Evolutionary conservation across 805 yeast species (phyloP), one percentile per base, ranked within the genome.

Genomic region (Lipomyces chichibuensis): DNA sequence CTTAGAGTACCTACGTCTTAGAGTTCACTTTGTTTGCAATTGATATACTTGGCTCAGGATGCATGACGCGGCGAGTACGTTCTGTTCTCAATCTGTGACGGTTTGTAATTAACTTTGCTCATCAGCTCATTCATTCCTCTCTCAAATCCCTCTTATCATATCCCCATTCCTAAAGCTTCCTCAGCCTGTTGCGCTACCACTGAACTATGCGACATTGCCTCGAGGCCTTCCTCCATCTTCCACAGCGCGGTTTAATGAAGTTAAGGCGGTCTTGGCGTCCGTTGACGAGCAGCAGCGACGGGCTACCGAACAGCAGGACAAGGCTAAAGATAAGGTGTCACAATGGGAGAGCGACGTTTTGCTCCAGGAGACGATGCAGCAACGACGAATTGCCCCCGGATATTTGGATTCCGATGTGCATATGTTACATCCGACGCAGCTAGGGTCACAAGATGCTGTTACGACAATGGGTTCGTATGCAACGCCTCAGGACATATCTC

Each of bases 131-230:
- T 80, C 84, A 0, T 67, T 83, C 14, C 77, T 86, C 5, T 78
- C 82, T 46, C 86, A 85, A 67, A 82, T 87, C 0, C 89, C 90
- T 0, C 79, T 87, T 52, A 82, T 85, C 17, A 78, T 83, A 51
- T 84, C 86, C 65, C 88, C 87, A 2, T 77, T 78, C 32, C 81
- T 77, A 68, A 82, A 80, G 64, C 84, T 87, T 0, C 89, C 90
- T 20, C 83, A 81, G 66, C 84, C 88, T 0, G 81, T 86, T 14
- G 81, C 85, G 6, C 77, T 87, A 49, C 85, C 87, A 49, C 75
- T 81, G 39, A 82, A 82, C 69, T 87, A 83, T 74, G 77, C 76
- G 20, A 74, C 76, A 13, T 72, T 82, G 8, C 82, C 84, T 6
- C 65, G 74, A 1, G 65, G 67, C 5, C 65, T 78, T 25, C 82